Percentiles rank a stretch among this genome's conserved stretches.
These are phyloP conservation scores for Pleomassaria siparia DNA, from an alignment of 2,329 filamentous ascomycete genomes.

Conservation along the genomic window DNA sequence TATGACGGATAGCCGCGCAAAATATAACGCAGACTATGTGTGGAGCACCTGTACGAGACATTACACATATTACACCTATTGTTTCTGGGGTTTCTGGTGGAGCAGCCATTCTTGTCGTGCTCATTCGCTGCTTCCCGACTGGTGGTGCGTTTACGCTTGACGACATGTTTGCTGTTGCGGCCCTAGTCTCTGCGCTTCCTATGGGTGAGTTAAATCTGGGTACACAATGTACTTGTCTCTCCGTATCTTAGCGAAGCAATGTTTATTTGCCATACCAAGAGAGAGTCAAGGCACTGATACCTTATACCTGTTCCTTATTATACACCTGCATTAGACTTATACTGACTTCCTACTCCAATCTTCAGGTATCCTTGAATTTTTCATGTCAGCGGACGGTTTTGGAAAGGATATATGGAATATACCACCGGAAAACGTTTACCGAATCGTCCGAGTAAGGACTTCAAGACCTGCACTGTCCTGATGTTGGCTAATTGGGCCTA, in stretches of 20 bases:
- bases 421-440: constrained; percentile 42
- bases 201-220: no score
- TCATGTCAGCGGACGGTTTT: constrained; percentile 37
- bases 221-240: no score
- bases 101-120: constrained; percentile 34
- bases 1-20: constrained; percentile 29
- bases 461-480: not conserved
- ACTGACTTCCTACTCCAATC: no score
- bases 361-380: constrained; percentile 15
- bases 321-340: no score
- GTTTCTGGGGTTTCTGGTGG: constrained; percentile 29
- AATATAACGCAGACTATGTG: constrained; percentile 42
- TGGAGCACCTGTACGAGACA: constrained; percentile 35
- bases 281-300: no score
- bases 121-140: constrained; percentile 28
- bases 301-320: no score
- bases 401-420: constrained; percentile 57
- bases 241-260: no score
- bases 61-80: constrained; percentile 31
- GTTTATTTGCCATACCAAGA: no score
- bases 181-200: constrained; percentile 11
- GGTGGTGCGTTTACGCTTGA: constrained; percentile 13
- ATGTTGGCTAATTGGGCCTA: constrained; percentile 6
- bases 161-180: constrained; percentile 13
- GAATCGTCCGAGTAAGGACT: constrained; percentile 32